Evolutionary conservation across 2,329 filamentous ascomycete species (phyloP), one percentile per base, ranked within the genome.

Genomic region (Escovopsis sp.): DNA sequence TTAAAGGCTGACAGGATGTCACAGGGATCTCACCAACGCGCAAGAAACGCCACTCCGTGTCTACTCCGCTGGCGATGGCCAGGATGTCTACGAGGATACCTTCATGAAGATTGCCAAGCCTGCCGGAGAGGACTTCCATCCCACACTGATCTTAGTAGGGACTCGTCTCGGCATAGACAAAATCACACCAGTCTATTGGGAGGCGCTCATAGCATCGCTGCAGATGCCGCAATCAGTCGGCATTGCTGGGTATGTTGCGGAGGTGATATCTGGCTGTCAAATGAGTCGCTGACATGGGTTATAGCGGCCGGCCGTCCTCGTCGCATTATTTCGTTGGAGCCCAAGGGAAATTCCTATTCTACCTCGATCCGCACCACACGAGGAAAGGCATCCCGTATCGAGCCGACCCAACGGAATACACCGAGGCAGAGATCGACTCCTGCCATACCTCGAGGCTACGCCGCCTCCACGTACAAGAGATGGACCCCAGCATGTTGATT

Each of bases 401-500:
- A 47, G 58, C 69, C 25, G 60, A 77, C 38, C 57, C 68, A 1
- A 59, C 64, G 7, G 62, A 75, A 2, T 85, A 87, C 53, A 77
- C 77, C 0, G 54, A 67, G 7, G 81, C 84, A 51, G 87, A 96
- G 44, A 58, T 94, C 13, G 74, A 81, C 42, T 82, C 82, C 1
- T 95, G 86, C 54, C 89, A 98, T 57, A 96, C 88, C 0, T 75
- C 84, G 39, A 79, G 89, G 38, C 65, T 98, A 14, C 78, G 89
- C 32, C 75, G 83, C 43, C 70, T 98, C 27, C 81, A 91, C 50
- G 72, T 98, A 39, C 78, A 79, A 45, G 88, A 96, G 55, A 91
- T 98, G 84, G 91, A 98, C 53, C 91, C 91, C 0, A 95, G 87
- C 55, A 98, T 98, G 91, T 66, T 98, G 35, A 84, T 98, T 49